Conservation (phyloP, 768 basidiomycete species). For the Trametes cingulata region DNA sequence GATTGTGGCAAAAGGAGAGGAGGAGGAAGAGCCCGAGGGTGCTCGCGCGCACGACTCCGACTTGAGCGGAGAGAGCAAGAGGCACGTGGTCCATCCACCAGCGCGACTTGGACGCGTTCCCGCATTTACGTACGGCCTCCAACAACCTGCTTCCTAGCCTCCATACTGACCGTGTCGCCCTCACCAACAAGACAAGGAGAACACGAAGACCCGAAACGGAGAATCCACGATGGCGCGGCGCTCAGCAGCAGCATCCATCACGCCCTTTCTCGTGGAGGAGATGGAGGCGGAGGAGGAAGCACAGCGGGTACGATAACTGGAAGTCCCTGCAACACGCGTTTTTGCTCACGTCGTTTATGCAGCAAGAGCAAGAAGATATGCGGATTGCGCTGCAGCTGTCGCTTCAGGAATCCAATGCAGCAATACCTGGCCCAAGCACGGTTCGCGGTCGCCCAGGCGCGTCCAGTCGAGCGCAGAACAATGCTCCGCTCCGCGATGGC, state of each 20-base stretch:
- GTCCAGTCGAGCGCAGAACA: neutral
- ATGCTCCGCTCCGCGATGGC: neutral
- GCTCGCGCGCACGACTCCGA: no score
- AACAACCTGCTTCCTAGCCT: neutral
- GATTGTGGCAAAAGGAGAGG: neutral
- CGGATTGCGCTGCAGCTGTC: conserved; percentile 3
- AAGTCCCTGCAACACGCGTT: neutral
- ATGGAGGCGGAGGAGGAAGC: conserved; percentile 3
- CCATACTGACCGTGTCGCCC: neutral
- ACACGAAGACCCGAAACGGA: no score
- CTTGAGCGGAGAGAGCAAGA: no score
- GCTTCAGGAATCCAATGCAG: neutral
- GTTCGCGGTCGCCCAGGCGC: neutral
- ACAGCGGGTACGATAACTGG: neutral
- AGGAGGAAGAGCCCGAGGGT: no score
- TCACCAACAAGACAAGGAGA: neutral
- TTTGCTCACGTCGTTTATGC: neutral
- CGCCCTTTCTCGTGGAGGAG: neutral
- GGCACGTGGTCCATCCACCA: conserved; percentile 6
- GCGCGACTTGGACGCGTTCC: conserved; percentile 2
- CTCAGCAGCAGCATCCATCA: neutral
- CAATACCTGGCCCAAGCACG: neutral
- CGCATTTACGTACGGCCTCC: neutral
- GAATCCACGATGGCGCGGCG: neutral
- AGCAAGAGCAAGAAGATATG: conserved; percentile 9